These are phyloP conservation scores for Coniochaeta prunicola DNA, from an alignment of 2,329 filamentous ascomycete genomes.

Conservation along the genomic window DNA sequence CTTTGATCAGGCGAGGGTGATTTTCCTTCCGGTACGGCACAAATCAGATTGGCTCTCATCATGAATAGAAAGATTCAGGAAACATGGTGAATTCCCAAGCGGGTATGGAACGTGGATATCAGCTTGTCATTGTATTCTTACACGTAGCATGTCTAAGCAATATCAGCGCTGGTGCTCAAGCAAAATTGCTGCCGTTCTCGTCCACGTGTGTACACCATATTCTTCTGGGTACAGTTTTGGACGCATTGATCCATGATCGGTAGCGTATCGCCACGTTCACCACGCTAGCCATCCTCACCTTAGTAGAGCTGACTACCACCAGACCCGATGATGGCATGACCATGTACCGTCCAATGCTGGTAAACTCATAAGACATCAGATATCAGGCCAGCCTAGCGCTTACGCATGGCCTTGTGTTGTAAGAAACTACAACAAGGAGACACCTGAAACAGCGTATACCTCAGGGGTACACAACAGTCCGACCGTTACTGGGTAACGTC, in stretches of 20 bases:
- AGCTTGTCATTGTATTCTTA: background rate
- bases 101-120: background rate
- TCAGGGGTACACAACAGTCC: background rate
- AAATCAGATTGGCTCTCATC: background rate
- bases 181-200: background rate
- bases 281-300: too few species aligned
- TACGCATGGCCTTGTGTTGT: too few species aligned
- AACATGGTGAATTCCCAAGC: background rate
- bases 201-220: background rate
- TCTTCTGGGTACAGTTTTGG: too few species aligned
- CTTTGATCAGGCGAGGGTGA: background rate
- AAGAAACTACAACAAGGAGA: background rate
- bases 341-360: too few species aligned
- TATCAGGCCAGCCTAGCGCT: too few species aligned
- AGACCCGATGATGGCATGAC: too few species aligned
- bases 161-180: background rate
- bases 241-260: too few species aligned
- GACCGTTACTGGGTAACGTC: conserved; percentile 7
- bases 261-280: too few species aligned
- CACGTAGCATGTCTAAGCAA: background rate
- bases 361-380: too few species aligned
- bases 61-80: background rate
- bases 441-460: background rate
- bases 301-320: too few species aligned
- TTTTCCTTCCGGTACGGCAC: background rate